These are phyloP conservation scores for Chlamydomonas applanata DNA, from an alignment of 139 green algal genomes.

Conservation along the genomic window DNA sequence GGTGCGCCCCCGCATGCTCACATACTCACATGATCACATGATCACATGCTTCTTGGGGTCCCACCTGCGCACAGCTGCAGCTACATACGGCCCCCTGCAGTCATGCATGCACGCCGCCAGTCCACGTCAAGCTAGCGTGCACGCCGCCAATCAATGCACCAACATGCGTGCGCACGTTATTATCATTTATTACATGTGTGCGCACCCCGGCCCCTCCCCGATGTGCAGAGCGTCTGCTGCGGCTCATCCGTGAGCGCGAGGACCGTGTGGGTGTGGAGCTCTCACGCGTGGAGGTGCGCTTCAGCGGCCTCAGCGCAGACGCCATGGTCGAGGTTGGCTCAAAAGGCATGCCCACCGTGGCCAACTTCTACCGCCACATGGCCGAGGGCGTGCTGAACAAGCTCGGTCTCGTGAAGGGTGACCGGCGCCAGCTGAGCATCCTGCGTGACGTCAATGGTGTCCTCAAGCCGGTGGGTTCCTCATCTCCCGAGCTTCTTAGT, in stretches of 20 bases:
- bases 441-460: constrained; percentile 21
- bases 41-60: too few species aligned
- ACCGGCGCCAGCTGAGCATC: constrained; percentile 24
- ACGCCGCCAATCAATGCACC: neutral
- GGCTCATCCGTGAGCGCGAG: neutral
- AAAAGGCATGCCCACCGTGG: constrained; percentile 23
- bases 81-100: too few species aligned
- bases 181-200: neutral
- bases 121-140: neutral
- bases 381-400: constrained; percentile 16
- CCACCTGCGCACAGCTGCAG: too few species aligned
- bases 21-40: too few species aligned
- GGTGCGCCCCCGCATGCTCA: too few species aligned
- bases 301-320: constrained; percentile 22
- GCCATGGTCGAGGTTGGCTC: constrained; percentile 28
- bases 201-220: neutral
- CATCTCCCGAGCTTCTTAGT: too few species aligned
- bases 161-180: neutral
- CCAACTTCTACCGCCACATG: constrained; percentile 32
- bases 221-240: neutral
- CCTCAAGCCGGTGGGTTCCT: too few species aligned
- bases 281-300: constrained; percentile 28
- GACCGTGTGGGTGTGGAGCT: constrained; percentile 30
- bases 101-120: too few species aligned
- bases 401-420: neutral